Evolutionary conservation across 83 land plant species (phyloP).

Genomic region (Thuja plicata): DNA sequence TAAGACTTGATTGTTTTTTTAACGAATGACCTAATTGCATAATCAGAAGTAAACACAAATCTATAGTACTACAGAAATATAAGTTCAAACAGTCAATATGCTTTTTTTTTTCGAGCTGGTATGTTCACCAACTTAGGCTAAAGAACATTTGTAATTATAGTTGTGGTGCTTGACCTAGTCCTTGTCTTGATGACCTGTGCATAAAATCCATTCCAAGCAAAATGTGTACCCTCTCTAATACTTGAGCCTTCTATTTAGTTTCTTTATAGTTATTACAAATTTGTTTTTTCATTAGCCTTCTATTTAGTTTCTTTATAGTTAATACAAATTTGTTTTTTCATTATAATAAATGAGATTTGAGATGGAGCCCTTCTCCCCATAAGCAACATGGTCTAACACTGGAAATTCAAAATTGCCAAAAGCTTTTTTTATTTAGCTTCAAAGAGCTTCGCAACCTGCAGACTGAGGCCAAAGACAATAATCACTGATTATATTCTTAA

Average conservation of each 20-base stretch:
- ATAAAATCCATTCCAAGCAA: not conserved
- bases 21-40: not conserved
- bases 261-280: too few relatives aligned
- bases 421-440: too few relatives aligned
- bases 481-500: too few relatives aligned
- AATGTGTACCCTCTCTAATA: not conserved
- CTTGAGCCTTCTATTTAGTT: not conserved
- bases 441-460: too few relatives aligned
- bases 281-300: too few relatives aligned
- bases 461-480: too few relatives aligned
- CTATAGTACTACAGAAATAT: not conserved
- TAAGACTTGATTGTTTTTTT: not conserved
- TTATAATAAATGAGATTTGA: too few relatives aligned
- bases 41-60: not conserved
- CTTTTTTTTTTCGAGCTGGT: not conserved
- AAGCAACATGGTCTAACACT: too few relatives aligned
- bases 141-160: not conserved
- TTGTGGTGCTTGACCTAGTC: not conserved
- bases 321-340: too few relatives aligned
- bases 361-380: too few relatives aligned
- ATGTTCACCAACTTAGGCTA: not conserved
- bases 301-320: too few relatives aligned
- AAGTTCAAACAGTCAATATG: not conserved
- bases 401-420: too few relatives aligned
- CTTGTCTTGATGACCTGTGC: not conserved